Base-by-base conservation (phyloP, 768 basidiomycete genomes). In the Tulasnella sp. region DNA sequence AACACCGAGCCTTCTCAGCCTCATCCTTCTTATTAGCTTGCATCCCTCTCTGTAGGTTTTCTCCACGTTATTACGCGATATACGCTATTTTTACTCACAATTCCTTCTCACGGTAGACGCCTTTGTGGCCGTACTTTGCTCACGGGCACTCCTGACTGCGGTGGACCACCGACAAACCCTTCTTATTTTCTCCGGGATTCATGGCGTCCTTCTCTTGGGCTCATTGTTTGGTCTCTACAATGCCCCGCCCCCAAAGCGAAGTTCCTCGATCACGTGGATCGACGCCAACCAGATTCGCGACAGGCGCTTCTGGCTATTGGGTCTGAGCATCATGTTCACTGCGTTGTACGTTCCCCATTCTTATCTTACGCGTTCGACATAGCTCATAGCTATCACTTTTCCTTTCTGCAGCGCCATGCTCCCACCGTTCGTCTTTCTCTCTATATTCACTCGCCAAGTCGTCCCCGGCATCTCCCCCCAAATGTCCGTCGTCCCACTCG, bases 171-270 rank as follows among this genome's bases (percentile, higher is more conserved):
- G 83, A 23, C 23, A 48, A 26, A 75, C 46, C 35, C 46, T 51
- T 71, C 80, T 84, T 16, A 81, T 83, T 48, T 84, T 83, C 77
- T 80, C 83, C 40, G 82, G 81, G 75, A 73, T 82, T 57, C 82
- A 83, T 77, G 81, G 81, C 5, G 84, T 83, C 11, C 75, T 82
- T 9, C 82, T 83, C 80, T 77, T 79, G 15, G 69, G 75, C 23
- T 83, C 82, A 13, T 83, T 83, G 79, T 80, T 83, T 69, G 77
- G 84, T 79, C 81, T 85, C 75, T 81, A 83, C n/a, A 83, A 83
- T 67, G 82, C 23, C 44, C 75, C 1, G 80, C 81, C 5, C 73
- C 42, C 46, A 23, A 20, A 74, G 11, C 18, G 46, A 23, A 11
- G 0, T 5, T 32, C 29, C 20, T 20, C 23, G 39, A 74, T 79